Conservation (phyloP, 2,329 filamentous ascomycete genomes). For the Nothophaeocryptopus gaeumannii region DNA sequence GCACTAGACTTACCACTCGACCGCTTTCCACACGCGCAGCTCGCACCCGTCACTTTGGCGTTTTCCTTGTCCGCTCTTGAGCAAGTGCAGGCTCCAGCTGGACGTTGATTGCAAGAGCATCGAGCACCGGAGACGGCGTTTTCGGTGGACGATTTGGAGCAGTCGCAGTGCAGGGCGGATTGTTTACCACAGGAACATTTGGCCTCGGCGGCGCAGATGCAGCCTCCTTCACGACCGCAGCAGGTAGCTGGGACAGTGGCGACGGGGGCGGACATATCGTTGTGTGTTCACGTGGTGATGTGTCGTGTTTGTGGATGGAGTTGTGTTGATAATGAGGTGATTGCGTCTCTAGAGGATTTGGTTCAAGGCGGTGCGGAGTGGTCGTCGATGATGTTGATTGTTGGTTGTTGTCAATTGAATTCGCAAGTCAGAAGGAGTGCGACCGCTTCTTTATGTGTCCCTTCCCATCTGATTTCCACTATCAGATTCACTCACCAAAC, state of each 20-base stretch:
- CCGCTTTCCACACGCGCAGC: slow-evolving; percentile 76
- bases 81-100: slow-evolving; percentile 78
- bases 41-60: slow-evolving; percentile 53
- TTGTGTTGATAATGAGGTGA: too few species aligned
- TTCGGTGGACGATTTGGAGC: slow-evolving; percentile 71
- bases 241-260: slow-evolving; percentile 52
- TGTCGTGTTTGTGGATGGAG: not conserved
- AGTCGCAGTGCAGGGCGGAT: slow-evolving; percentile 80
- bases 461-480: slow-evolving; percentile 11
- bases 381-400: not conserved
- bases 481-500: slow-evolving; percentile 10
- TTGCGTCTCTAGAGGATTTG: too few species aligned
- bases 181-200: slow-evolving; percentile 78
- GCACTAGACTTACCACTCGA: not conserved
- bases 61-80: slow-evolving; percentile 71
- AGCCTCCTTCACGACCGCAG: slow-evolving; percentile 56
- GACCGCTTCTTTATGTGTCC: slow-evolving; percentile 9
- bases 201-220: slow-evolving; percentile 47
- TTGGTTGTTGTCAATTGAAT: not conserved
- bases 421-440: not conserved
- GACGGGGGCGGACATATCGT: slow-evolving; percentile 39
- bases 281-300: not conserved
- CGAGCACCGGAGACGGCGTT: slow-evolving; percentile 70
- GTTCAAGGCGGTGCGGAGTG: not conserved
- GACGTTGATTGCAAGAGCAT: slow-evolving; percentile 78